phyloP scores from a whole-genome alignment of 371 early-diverging fungal genomes.

The Mucor plumbeus region DNA sequence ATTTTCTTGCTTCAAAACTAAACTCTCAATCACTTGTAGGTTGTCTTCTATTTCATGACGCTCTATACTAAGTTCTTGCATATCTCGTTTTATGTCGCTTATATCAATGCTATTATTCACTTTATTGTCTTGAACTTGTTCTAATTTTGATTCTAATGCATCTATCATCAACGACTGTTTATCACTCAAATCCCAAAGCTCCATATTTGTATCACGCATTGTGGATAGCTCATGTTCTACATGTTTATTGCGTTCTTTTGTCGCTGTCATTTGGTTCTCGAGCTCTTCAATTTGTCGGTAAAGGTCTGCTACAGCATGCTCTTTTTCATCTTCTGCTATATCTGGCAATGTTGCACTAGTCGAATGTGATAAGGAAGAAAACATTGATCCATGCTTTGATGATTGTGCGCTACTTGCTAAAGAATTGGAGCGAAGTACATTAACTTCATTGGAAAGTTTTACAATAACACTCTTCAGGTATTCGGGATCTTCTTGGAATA shows the following conservation, averaged over 20 bases:
- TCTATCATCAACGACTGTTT: conserved; percentile 7
- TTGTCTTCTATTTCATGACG: background rate
- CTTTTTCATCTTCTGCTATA: conserved; percentile 11
- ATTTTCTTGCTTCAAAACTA: background rate
- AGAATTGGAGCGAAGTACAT: conserved; percentile 2
- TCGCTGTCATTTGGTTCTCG: conserved; percentile 26
- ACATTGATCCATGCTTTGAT: conserved; percentile 18
- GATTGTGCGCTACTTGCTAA: background rate
- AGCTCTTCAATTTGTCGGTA: conserved; percentile 26
- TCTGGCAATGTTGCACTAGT: conserved; percentile 14
- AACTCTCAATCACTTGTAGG: background rate
- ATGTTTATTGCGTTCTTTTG: conserved; percentile 17
- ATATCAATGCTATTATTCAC: no score
- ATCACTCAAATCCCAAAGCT: background rate
- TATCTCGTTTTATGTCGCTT: background rate
- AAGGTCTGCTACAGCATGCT: conserved; percentile 16
- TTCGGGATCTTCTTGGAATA: background rate
- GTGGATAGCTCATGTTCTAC: conserved; percentile 20
- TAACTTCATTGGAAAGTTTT: conserved; percentile 16
- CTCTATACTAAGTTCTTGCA: background rate
- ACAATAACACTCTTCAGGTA: background rate
- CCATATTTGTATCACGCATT: background rate
- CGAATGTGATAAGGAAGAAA: conserved; percentile 23
- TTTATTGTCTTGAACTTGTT: background rate
- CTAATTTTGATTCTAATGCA: background rate